A percentile compares a stretch with the other conserved stretches of the same genome.
These are phyloP conservation scores for Boletus semigastroideus DNA, from an alignment of 1,284 basidiomycete species.

Conservation along the genomic window DNA sequence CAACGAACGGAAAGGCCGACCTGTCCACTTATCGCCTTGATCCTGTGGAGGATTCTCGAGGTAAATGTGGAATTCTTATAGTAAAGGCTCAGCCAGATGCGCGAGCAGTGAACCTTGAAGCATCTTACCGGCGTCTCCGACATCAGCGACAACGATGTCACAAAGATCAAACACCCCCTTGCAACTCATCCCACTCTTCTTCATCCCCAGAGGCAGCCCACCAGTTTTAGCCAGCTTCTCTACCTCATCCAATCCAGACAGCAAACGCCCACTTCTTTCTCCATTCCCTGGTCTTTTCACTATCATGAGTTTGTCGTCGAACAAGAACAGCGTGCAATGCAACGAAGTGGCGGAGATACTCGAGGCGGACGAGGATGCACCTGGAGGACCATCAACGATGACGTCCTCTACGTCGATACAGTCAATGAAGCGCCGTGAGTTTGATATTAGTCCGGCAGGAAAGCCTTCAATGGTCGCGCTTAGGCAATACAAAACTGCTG, in stretches of 20 bases:
- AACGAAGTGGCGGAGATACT: conserved; percentile 46
- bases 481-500: conserved; percentile 87
- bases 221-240: conserved; percentile 72
- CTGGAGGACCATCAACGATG: conserved; percentile 48
- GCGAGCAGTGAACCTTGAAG: conserved; percentile 5
- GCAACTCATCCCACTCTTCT: conserved; percentile 81
- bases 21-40: conserved; percentile 80
- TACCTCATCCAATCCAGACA: conserved; percentile 86
- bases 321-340: conserved; percentile 90
- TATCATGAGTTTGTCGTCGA: conserved; percentile 93
- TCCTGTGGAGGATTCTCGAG: conserved; percentile 80
- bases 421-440: conserved; percentile 86
- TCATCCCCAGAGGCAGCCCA: conserved; percentile 56
- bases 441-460: conserved; percentile 84
- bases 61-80: conserved; percentile 79
- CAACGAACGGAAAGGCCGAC: conserved; percentile 76
- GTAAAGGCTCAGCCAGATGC: conserved; percentile 9
- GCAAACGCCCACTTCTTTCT: conserved; percentile 68
- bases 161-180: conserved; percentile 86
- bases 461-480: conserved; percentile 87
- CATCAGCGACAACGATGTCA: conserved; percentile 82
- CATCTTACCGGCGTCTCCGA: conserved; percentile 75
- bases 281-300: conserved; percentile 80
- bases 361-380: conserved; percentile 43
- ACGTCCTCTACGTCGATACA: conserved; percentile 94